A percentile compares a stretch with the other conserved stretches of the same genome.
These are phyloP conservation scores for Populus pruinosa DNA, from an alignment of 345 rosid genomes.

Conservation along the genomic window DNA sequence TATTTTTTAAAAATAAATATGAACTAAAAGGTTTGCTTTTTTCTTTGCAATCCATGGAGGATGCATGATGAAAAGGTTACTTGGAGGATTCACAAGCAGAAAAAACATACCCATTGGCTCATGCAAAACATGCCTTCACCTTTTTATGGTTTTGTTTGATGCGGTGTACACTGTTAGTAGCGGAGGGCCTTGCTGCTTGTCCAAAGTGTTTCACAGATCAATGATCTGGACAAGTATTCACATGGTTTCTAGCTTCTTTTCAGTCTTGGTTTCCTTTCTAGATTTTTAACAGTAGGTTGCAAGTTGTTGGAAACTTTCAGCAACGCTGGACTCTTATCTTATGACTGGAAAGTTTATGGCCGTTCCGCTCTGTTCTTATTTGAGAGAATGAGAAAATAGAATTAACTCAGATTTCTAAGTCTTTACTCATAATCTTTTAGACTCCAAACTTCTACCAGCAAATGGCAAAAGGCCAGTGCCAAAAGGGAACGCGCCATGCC, in stretches of 20 bases:
- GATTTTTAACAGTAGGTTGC: no score
- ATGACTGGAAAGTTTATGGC: no score
- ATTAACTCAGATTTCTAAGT: no score
- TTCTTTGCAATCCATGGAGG: background rate
- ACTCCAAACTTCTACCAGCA: background rate
- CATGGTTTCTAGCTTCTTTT: background rate
- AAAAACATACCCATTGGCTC: background rate
- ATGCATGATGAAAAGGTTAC: background rate
- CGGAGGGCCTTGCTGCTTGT: background rate
- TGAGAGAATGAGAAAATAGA: no score
- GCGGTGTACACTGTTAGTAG: background rate
- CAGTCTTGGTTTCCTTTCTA: background rate
- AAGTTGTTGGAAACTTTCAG: no score
- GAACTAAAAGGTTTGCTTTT: background rate
- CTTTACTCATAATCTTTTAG: no score
- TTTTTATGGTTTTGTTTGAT: no score
- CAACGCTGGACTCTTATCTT: no score
- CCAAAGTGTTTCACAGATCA: no score
- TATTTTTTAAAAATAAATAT: no score
- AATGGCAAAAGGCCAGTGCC: background rate
- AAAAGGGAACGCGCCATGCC: background rate
- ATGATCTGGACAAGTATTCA: background rate
- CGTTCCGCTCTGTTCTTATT: no score
- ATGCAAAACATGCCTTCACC: background rate
- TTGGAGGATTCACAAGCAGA: background rate